A percentile compares a stretch with the other conserved stretches of the same genome.
Evolutionary conservation across 257 asterid species (phyloP).

Genomic region (Vinca minor): DNA sequence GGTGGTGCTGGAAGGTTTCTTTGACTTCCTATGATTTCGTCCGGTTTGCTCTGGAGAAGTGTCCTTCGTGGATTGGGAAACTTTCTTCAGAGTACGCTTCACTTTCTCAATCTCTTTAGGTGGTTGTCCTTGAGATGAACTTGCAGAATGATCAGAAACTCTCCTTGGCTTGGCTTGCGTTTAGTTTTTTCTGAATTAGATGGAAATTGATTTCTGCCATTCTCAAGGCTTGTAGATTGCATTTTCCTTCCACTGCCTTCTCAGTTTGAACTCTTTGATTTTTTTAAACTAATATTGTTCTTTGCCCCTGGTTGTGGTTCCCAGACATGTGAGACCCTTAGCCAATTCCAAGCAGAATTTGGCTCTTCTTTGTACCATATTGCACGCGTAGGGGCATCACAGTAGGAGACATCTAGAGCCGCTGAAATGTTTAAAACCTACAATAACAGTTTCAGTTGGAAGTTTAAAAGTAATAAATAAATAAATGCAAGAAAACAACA

Average conservation of each 20-base stretch:
- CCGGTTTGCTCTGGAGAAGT: conserved; percentile 17
- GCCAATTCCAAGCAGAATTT: conserved; percentile 53
- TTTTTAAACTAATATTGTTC: conserved; percentile 14
- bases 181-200: conserved; percentile 31
- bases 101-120: conserved; percentile 29
- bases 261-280: conserved; percentile 19
- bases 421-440: too few species aligned
- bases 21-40: too few species aligned
- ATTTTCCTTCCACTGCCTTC: conserved; percentile 16
- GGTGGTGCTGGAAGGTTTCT: too few species aligned
- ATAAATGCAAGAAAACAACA: too few species aligned
- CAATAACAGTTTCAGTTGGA: too few species aligned
- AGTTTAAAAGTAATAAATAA: too few species aligned
- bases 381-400: conserved; percentile 38
- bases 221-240: conserved; percentile 18
- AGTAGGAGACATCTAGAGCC: too few species aligned
- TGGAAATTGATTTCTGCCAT: conserved; percentile 13
- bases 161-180: conserved; percentile 23
- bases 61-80: conserved; percentile 19
- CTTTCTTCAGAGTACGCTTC: conserved; percentile 26
- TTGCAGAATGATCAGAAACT: conserved; percentile 17
- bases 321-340: conserved; percentile 35
- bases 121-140: conserved; percentile 23
- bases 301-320: conserved; percentile 19
- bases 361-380: conserved; percentile 38